phyloP scores from a whole-genome alignment of 2,329 filamentous ascomycete species.

The Colletotrichum tropicale region DNA sequence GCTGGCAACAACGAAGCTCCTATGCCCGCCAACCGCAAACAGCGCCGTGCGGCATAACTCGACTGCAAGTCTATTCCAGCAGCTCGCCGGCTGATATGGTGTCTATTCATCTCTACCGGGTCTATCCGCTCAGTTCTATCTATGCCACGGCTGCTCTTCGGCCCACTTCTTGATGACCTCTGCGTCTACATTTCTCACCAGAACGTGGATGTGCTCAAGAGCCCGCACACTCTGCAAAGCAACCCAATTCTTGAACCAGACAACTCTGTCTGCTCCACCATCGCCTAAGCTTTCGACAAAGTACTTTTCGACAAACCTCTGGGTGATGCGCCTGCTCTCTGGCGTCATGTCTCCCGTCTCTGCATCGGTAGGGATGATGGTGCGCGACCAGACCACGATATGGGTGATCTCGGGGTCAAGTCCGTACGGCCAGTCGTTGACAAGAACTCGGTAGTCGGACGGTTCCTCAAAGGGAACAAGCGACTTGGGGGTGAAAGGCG shows the following conservation, averaged over 20 bases:
- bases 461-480: slow-evolving; percentile 55
- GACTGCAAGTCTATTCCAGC: background rate
- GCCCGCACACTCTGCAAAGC: slow-evolving; percentile 85
- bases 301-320: slow-evolving; percentile 70
- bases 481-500: slow-evolving; percentile 59
- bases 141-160: slow-evolving; percentile 45
- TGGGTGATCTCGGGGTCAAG: slow-evolving; percentile 72
- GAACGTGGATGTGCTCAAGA: slow-evolving; percentile 88
- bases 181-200: slow-evolving; percentile 60
- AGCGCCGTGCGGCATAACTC: slow-evolving; percentile 56
- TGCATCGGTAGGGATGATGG: slow-evolving; percentile 74
- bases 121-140: slow-evolving; percentile 12
- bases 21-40: slow-evolving; percentile 53
- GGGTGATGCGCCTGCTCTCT: slow-evolving; percentile 67
- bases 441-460: slow-evolving; percentile 71
- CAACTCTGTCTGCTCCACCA: slow-evolving; percentile 54
- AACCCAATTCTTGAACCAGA: slow-evolving; percentile 97
- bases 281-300: slow-evolving; percentile 67
- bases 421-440: slow-evolving; percentile 96
- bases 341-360: slow-evolving; percentile 74
- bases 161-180: slow-evolving; percentile 61
- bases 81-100: background rate
- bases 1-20: slow-evolving; percentile 31
- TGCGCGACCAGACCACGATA: slow-evolving; percentile 91
- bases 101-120: background rate